These are phyloP conservation scores for Lenwebbia sp. DNA, from an alignment of 345 rosid genomes.

Conservation along the genomic window DNA sequence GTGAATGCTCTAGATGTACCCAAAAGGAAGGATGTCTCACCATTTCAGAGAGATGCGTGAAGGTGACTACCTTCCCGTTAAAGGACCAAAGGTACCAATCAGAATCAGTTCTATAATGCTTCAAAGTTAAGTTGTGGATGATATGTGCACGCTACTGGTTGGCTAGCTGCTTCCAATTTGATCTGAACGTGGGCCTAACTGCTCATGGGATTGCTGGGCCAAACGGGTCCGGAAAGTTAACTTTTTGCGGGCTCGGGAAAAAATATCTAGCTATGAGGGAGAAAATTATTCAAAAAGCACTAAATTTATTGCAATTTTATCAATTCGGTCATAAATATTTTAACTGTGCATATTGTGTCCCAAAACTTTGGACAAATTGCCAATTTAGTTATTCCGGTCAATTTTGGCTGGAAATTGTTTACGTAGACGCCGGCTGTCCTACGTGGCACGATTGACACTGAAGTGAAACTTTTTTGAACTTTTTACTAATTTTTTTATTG, in stretches of 20 bases:
- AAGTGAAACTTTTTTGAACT: no score
- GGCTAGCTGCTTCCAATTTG: background rate
- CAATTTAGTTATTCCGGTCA: no score
- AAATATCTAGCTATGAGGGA: background rate
- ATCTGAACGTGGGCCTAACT: background rate
- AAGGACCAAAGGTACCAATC: slow-evolving; percentile 40
- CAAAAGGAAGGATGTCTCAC: slow-evolving; percentile 46
- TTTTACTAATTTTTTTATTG: no score
- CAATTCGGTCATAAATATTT: no score
- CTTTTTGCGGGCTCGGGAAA: background rate
- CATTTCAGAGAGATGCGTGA: slow-evolving; percentile 33
- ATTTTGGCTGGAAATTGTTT: no score
- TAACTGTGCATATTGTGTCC: no score
- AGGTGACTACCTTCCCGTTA: slow-evolving; percentile 31
- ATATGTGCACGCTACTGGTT: background rate
- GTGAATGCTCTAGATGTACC: slow-evolving; percentile 25
- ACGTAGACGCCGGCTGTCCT: rapidly evolving
- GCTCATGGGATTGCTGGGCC: background rate
- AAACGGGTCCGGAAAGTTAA: background rate
- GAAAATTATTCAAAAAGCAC: no score
- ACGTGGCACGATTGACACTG: no score
- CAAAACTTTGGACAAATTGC: no score
- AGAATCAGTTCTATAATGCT: no score
- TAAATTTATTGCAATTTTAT: no score
- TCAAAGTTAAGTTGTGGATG: background rate